Evolutionary conservation across 768 basidiomycete genomes (phyloP), one percentile per base, ranked within the genome.

Genomic region (Hysterangium stoloniferum): DNA sequence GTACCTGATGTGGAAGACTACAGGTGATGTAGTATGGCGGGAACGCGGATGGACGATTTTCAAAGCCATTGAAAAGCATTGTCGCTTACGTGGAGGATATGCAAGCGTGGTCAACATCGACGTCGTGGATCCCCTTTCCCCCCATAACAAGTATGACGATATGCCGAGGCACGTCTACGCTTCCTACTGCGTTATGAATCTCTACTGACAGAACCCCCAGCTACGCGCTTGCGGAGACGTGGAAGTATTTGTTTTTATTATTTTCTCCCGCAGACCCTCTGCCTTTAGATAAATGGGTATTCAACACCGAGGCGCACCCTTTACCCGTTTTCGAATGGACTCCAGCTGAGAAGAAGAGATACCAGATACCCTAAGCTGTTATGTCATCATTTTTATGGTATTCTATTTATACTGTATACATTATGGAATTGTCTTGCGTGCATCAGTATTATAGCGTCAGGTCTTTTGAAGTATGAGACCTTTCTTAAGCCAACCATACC

Each of bases 151-250:
- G 59, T 60, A 60, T 27, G 76, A 88, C 56, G 69, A 70, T 17
- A 86, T 87, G 83, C 86, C 86, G 12, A 87, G 85, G 84, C 84
- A 29, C 49, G 75, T 61, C 24, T 13, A 28, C 54, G 27, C 27
- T 22, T 17, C 61, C 15, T 12, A 15, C 9, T 34, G 8, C 8
- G 20, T 48, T 12, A 41, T 41, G 40, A 22, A 22, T 17, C 11
- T 12, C 22, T 41, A 41, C 40, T 13, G 4, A 20, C 40, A 2
- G 11, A 17, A 31, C 22, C 13, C 24, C 13, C 50, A 57, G 56
- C 45, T 48, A 45, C 31, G 24, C 31, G 13, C 37, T 60, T 17
- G 59, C 59, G 4, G 59, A 60, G 51, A 60, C 58, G 36, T 41
- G 56, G 19, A 50, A 54, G 50, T 58, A 59, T 52, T 33, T 54